Evolutionary conservation across 257 asterid genomes (phyloP).

Genomic region (Rhazya stricta): DNA sequence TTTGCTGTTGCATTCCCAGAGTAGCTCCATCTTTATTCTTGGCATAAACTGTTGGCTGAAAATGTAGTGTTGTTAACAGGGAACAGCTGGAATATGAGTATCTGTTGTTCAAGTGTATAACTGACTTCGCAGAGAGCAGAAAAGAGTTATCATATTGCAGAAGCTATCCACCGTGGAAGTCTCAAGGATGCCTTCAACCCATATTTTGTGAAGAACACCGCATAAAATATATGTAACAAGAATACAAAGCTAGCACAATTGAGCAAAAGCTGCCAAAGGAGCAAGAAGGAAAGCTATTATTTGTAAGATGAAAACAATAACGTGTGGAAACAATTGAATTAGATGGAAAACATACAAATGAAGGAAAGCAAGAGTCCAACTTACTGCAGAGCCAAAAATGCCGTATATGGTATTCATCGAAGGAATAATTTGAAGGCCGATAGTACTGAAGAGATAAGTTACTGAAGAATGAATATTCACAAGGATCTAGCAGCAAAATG

Average conservation of each 20-base stretch:
- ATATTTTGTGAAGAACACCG: slow-evolving; percentile 70
- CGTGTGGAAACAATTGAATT: not conserved
- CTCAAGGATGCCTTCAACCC: slow-evolving; percentile 72
- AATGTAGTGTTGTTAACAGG: too few species aligned
- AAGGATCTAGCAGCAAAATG: slow-evolving; percentile 51
- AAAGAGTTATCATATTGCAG: slow-evolving; percentile 37
- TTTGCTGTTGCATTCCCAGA: too few species aligned
- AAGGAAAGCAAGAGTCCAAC: slow-evolving; percentile 11
- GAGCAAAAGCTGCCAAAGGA: slow-evolving; percentile 65
- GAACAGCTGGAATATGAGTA: too few species aligned
- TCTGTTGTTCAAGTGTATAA: not conserved
- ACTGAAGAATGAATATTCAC: slow-evolving; percentile 75
- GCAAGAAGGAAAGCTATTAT: slow-evolving; percentile 1
- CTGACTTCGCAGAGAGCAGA: not conserved
- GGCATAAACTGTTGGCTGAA: too few species aligned
- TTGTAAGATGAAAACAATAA: slow-evolving; percentile 2
- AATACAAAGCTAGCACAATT: slow-evolving; percentile 63
- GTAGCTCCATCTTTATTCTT: too few species aligned
- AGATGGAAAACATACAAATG: not conserved
- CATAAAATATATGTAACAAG: slow-evolving; percentile 79
- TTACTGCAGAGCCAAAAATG: slow-evolving; percentile 77
- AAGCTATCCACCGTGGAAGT: slow-evolving; percentile 77
- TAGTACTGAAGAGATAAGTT: slow-evolving; percentile 51
- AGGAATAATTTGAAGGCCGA: slow-evolving; percentile 66
- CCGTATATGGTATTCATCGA: slow-evolving; percentile 68